A percentile compares a stretch with the other conserved stretches of the same genome.
Conservation (phyloP, 2,329 filamentous ascomycete genomes). For the Arachnopeziza araneosa region DNA sequence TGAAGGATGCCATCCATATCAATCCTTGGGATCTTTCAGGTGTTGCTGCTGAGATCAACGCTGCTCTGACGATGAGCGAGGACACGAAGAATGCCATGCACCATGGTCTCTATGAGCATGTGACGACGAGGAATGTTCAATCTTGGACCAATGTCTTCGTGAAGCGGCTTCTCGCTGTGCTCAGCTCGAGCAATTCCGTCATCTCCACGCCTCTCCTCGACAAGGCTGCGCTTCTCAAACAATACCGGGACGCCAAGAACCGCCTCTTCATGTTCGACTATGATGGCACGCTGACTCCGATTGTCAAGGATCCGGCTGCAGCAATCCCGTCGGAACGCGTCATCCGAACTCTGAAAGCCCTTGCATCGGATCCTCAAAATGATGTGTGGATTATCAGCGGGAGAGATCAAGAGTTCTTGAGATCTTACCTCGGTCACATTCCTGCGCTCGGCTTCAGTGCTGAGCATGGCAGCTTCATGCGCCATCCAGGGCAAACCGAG, state of each 20-base stretch:
- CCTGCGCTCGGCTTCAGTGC: constrained; percentile 85
- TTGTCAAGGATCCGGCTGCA: constrained; percentile 84
- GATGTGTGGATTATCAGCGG: constrained; percentile 98
- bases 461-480: constrained; percentile 94
- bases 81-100: constrained; percentile 66
- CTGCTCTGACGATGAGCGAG: constrained; percentile 70
- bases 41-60: constrained; percentile 77
- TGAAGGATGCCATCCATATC: constrained; percentile 86
- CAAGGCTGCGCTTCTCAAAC: constrained; percentile 61
- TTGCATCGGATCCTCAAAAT: constrained; percentile 77
- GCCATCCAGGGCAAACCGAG: constrained; percentile 65
- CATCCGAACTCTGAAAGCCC: constrained; percentile 69
- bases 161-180: constrained; percentile 70
- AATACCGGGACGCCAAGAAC: constrained; percentile 69
- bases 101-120: constrained; percentile 70
- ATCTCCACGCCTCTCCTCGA: constrained; percentile 80
- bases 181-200: constrained; percentile 69
- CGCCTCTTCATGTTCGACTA: constrained; percentile 99
- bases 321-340: constrained; percentile 84
- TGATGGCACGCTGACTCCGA: constrained; percentile 91
- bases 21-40: constrained; percentile 90
- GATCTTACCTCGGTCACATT: constrained; percentile 90
- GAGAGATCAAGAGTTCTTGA: constrained; percentile 84
- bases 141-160: constrained; percentile 79
- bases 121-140: constrained; percentile 80